A percentile compares a stretch with the other conserved stretches of the same genome.
Conservation (phyloP, 2,329 filamentous ascomycete species). For the Apiospora koreana region DNA sequence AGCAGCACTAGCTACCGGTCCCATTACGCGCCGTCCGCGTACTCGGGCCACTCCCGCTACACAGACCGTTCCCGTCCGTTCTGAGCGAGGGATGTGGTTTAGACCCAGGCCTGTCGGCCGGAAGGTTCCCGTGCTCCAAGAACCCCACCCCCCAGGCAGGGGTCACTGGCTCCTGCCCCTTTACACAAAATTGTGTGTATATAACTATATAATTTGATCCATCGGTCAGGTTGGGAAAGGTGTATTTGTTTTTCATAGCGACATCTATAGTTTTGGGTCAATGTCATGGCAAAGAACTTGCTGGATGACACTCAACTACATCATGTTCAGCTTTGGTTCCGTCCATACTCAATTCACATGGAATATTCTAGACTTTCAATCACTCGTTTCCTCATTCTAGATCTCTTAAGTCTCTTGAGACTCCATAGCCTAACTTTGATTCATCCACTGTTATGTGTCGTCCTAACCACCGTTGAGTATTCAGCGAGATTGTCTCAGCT, state of each 20-base stretch:
- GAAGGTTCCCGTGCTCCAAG: not conserved
- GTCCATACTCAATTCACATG: not conserved
- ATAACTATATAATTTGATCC: too few relatives aligned
- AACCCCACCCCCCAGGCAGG: not conserved
- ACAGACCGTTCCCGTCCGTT: not conserved
- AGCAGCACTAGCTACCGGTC: not conserved
- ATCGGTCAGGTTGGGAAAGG: not conserved
- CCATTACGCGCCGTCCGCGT: not conserved
- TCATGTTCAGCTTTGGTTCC: not conserved
- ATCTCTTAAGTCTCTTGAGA: too few relatives aligned
- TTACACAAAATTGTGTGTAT: not conserved
- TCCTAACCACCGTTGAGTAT: too few relatives aligned
- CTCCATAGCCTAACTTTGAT: too few relatives aligned
- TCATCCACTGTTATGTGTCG: too few relatives aligned
- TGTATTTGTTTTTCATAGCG: not conserved
- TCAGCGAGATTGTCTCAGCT: too few relatives aligned
- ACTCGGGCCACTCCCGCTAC: not conserved
- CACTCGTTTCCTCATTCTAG: too few relatives aligned
- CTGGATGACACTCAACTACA: not conserved
- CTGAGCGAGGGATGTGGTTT: not conserved
- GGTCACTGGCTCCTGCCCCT: not conserved
- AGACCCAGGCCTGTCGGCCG: not conserved
- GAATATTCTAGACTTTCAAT: not conserved
- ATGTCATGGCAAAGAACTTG: not conserved
- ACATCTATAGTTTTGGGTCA: not conserved